Conservation (phyloP, 2,329 filamentous ascomycete genomes). For the Xylaria sp. region DNA sequence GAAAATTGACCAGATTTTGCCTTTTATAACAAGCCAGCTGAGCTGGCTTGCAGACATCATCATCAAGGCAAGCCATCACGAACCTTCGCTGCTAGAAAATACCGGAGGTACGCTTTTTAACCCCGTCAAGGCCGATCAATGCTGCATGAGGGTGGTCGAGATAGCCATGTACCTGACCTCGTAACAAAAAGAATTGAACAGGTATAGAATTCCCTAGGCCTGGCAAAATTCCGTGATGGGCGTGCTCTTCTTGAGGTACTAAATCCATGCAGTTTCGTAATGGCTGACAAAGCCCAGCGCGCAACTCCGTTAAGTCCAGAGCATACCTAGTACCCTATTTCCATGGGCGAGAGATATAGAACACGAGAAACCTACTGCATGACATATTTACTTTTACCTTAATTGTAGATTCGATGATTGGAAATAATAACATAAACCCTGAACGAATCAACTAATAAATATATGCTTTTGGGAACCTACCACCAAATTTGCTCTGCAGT, state of each 20-base stretch:
- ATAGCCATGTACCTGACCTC: neutral
- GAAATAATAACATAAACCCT: neutral
- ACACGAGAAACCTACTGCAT: neutral
- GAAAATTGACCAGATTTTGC: neutral
- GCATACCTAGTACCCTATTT: neutral
- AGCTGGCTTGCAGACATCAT: neutral
- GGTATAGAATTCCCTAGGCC: neutral
- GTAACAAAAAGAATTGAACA: no score
- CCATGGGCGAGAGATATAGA: neutral
- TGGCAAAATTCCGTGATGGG: neutral
- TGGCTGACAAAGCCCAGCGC: constrained; percentile 8
- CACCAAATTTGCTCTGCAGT: no score
- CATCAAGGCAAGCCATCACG: neutral
- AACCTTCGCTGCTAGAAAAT: constrained; percentile 11
- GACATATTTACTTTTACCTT: neutral
- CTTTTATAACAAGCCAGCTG: constrained; percentile 27
- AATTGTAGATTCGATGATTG: neutral
- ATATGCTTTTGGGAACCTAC: no score
- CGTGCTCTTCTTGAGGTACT: neutral
- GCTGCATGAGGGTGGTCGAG: neutral
- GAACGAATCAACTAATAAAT: no score
- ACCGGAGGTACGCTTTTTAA: constrained; percentile 29
- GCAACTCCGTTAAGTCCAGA: constrained; percentile 31
- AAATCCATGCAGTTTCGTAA: constrained; percentile 7
- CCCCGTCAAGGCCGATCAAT: constrained; percentile 5